phyloP scores from a whole-genome alignment of 176 grass and related monocot species.

The Elaeis guineensis region DNA sequence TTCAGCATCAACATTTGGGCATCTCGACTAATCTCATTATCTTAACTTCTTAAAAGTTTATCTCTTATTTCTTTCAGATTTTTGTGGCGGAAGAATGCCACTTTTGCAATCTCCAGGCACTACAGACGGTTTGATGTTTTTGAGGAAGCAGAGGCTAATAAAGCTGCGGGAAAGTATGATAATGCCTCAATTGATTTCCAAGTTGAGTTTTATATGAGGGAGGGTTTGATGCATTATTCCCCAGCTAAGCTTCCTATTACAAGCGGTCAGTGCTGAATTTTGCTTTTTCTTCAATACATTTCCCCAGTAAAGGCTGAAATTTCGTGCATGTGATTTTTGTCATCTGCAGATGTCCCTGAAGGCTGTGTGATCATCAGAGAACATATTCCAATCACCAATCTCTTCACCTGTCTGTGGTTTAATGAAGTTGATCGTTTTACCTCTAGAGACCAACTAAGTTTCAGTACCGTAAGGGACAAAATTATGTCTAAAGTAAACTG shows the following conservation, averaged over 20 bases:
- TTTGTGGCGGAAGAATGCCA: slow-evolving; percentile 88
- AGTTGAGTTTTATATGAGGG: slow-evolving; percentile 90
- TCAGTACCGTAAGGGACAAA: slow-evolving; percentile 91
- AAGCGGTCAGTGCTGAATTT: slow-evolving; percentile 46
- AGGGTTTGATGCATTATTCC: slow-evolving; percentile 96
- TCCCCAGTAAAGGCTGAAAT: neutral
- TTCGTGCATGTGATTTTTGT: neutral
- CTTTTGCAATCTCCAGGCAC: slow-evolving; percentile 90
- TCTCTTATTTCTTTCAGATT: slow-evolving; percentile 47
- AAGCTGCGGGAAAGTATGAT: slow-evolving; percentile 94
- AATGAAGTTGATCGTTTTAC: slow-evolving; percentile 95
- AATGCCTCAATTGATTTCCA: slow-evolving; percentile 90
- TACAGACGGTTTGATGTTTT: slow-evolving; percentile 97
- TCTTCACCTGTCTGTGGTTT: slow-evolving; percentile 97
- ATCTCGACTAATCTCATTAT: slow-evolving; percentile 3
- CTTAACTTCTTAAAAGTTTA: neutral
- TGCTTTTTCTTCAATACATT: neutral
- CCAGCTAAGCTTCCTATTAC: slow-evolving; percentile 88
- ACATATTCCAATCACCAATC: slow-evolving; percentile 75
- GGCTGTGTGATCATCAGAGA: slow-evolving; percentile 94
- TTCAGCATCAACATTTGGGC: neutral
- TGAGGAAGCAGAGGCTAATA: slow-evolving; percentile 98
- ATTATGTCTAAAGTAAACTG: slow-evolving; percentile 65
- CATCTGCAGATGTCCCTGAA: slow-evolving; percentile 80
- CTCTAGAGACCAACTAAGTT: slow-evolving; percentile 84